These are phyloP conservation scores for Zymoseptoria crescenta DNA, from an alignment of 2,329 filamentous ascomycete species.

Conservation along the genomic window DNA sequence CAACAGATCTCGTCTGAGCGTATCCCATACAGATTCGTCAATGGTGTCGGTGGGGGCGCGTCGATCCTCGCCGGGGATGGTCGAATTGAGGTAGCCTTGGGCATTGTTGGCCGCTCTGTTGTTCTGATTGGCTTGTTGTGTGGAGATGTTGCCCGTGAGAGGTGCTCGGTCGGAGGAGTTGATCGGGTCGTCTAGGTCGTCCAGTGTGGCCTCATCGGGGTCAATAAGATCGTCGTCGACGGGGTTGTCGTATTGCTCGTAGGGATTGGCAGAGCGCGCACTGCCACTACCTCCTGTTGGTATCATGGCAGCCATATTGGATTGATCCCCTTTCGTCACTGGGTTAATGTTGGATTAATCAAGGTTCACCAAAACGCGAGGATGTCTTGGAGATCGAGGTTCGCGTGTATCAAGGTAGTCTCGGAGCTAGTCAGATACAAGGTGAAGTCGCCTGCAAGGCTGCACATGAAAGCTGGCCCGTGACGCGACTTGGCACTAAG, in stretches of 20 bases:
- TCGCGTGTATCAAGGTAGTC: neutral
- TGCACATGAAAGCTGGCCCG: neutral
- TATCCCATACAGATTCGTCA: slow-evolving; percentile 95
- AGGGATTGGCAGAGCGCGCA: slow-evolving; percentile 19
- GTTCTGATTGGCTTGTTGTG: slow-evolving; percentile 44
- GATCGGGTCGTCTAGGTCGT: slow-evolving; percentile 61
- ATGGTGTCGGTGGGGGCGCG: slow-evolving; percentile 86
- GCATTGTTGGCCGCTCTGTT: slow-evolving; percentile 54
- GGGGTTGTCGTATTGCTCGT: slow-evolving; percentile 39
- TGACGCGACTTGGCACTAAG: neutral
- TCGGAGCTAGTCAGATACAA: too few species aligned
- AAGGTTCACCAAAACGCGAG: neutral
- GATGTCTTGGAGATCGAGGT: neutral
- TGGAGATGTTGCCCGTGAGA: slow-evolving; percentile 69
- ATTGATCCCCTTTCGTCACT: neutral
- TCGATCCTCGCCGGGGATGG: slow-evolving; percentile 87
- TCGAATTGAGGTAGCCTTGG: slow-evolving; percentile 76
- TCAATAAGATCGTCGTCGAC: slow-evolving; percentile 46
- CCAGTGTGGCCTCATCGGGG: slow-evolving; percentile 63
- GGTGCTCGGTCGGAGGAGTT: slow-evolving; percentile 65
- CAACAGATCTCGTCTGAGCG: slow-evolving; percentile 80
- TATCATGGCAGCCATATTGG: slow-evolving; percentile 16
- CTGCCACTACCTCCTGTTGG: slow-evolving; percentile 10
- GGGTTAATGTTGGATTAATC: neutral
- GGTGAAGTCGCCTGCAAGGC: neutral